These are phyloP conservation scores for Rubus idaeus DNA, from an alignment of 306 rosid genomes.

Conservation along the genomic window DNA sequence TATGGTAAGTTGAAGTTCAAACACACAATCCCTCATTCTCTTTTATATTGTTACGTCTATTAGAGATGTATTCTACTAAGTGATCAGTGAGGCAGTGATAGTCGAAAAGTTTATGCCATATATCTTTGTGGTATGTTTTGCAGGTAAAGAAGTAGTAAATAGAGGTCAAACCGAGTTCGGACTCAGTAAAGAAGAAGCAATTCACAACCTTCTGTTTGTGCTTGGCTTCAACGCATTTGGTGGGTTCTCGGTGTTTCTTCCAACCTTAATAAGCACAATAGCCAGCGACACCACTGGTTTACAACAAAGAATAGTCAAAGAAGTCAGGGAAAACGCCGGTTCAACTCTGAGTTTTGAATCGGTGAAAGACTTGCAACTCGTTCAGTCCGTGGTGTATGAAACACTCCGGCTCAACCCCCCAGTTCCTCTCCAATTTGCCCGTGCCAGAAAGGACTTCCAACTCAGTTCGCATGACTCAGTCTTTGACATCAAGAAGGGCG, in stretches of 20 bases:
- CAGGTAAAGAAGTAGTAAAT: slow-evolving; percentile 62
- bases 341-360: slow-evolving; percentile 61
- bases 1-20: slow-evolving; percentile 40
- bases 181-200: slow-evolving; percentile 52
- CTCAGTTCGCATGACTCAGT: slow-evolving; percentile 61
- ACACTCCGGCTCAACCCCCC: slow-evolving; percentile 83
- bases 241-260: slow-evolving; percentile 75
- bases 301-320: slow-evolving; percentile 51
- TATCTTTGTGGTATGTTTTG: not conserved
- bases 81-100: not conserved
- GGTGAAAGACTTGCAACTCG: slow-evolving; percentile 54
- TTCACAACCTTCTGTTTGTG: slow-evolving; percentile 76
- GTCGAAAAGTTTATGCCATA: not conserved
- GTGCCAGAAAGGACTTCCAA: slow-evolving; percentile 77
- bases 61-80: not conserved
- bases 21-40: not conserved
- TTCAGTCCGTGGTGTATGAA: slow-evolving; percentile 75
- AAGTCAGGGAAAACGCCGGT: slow-evolving; percentile 60
- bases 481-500: slow-evolving; percentile 70
- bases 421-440: slow-evolving; percentile 74
- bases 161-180: slow-evolving; percentile 64
- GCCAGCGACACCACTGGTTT: slow-evolving; percentile 48
- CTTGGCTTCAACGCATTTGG: slow-evolving; percentile 91
- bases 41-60: not conserved
- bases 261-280: slow-evolving; percentile 43